phyloP scores from a whole-genome alignment of 2,329 filamentous ascomycete species.

The Myriosclerotinia curreyana region DNA sequence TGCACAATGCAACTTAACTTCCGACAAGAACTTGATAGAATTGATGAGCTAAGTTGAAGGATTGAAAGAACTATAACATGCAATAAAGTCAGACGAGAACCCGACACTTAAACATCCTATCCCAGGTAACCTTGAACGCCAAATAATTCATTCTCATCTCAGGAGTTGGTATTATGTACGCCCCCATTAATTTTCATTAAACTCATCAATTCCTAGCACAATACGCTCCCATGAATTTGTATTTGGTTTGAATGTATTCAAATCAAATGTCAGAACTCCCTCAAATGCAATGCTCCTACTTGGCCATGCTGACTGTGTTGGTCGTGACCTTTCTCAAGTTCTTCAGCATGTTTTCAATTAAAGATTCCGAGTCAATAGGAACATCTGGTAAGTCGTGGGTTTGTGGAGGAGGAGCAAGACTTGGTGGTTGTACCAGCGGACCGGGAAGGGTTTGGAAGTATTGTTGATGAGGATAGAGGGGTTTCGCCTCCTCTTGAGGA shows the following conservation, averaged over 20 bases:
- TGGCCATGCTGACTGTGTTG: not conserved
- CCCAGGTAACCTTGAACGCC: conserved; percentile 7
- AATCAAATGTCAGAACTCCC: not conserved
- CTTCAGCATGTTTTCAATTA: conserved; percentile 53
- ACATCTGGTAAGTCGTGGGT: conserved; percentile 37
- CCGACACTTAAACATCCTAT: conserved; percentile 2
- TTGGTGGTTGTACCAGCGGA: conserved; percentile 1
- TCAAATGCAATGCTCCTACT: not conserved
- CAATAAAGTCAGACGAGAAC: conserved; percentile 5
- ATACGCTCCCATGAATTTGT: not conserved
- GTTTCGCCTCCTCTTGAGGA: conserved; percentile 22
- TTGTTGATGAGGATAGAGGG: conserved; percentile 34
- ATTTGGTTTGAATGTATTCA: not conserved
- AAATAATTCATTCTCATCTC: conserved; percentile 11
- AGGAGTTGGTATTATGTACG: conserved; percentile 16
- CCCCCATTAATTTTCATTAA: conserved; percentile 16
- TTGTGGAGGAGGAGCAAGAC: conserved; percentile 12
- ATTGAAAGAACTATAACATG: conserved; percentile 15
- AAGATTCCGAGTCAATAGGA: conserved; percentile 39
- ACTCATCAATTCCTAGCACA: not conserved
- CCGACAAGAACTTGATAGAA: not conserved
- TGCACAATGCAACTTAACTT: not conserved
- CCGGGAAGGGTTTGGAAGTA: conserved; percentile 25
- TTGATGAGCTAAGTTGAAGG: conserved; percentile 5
- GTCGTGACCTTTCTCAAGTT: conserved; percentile 44